phyloP scores from a whole-genome alignment of 441 rosid species.

The Adansonia gregorii region DNA sequence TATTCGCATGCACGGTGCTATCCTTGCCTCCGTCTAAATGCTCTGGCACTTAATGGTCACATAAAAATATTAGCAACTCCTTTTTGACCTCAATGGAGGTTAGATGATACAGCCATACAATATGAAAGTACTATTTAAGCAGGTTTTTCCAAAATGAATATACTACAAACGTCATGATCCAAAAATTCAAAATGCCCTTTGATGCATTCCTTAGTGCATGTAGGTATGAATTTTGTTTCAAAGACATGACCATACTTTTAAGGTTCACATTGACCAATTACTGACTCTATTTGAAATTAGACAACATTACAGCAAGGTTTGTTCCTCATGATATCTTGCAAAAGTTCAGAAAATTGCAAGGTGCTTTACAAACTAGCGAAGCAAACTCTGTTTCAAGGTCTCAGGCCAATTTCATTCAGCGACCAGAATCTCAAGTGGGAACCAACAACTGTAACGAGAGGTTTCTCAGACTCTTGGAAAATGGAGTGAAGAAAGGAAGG shows the following conservation, averaged over 20 bases:
- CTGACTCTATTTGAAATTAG: background rate
- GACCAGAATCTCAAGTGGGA: conserved; percentile 1
- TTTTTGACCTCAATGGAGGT: background rate
- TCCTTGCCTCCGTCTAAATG: background rate
- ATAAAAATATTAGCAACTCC: background rate
- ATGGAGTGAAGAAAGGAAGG: conserved; percentile 1
- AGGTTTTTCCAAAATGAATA: background rate
- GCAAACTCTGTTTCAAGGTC: conserved; percentile 1
- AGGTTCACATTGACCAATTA: conserved; percentile 13
- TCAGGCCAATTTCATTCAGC: background rate
- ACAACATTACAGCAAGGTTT: background rate
- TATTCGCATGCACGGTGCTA: background rate
- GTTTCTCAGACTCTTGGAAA: background rate
- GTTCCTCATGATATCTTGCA: background rate
- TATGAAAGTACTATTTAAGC: background rate
- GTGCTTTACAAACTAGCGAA: background rate
- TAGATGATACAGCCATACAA: background rate
- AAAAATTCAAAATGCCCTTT: conserved; percentile 2
- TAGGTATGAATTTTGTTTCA: background rate
- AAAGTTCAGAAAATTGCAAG: background rate
- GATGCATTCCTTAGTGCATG: background rate
- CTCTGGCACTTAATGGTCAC: background rate
- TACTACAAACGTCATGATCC: conserved; percentile 2
- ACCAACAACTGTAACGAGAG: background rate
- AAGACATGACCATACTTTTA: background rate